These are phyloP conservation scores for Halophytophthora batemanensis DNA, from an alignment of 352 stramenopile genomes.

Conservation along the genomic window DNA sequence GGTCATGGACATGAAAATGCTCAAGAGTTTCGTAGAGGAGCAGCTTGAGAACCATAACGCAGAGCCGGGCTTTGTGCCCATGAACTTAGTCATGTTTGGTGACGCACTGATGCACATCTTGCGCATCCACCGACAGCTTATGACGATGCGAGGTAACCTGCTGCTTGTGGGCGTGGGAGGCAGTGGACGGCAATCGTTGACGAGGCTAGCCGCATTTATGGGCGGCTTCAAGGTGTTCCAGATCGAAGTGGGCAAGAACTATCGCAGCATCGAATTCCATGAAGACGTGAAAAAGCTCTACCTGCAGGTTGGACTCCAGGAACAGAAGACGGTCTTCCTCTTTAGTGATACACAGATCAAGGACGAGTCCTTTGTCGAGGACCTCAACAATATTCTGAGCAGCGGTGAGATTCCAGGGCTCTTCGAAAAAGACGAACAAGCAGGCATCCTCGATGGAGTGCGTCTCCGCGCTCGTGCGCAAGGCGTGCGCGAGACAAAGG, in stretches of 20 bases:
- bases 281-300: conserved; percentile 93
- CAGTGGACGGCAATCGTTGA: conserved; percentile 88
- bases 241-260: conserved; percentile 95
- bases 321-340: conserved; percentile 88
- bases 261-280: conserved; percentile 88
- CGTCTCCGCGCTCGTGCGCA: conserved; percentile 59
- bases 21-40: conserved; percentile 90
- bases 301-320: conserved; percentile 69
- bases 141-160: conserved; percentile 88
- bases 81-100: conserved; percentile 91
- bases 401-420: conserved; percentile 90
- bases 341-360: conserved; percentile 96
- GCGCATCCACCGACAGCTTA: conserved; percentile 89
- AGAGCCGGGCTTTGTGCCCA: conserved; percentile 81
- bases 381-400: conserved; percentile 93
- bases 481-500: conserved; percentile 86
- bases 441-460: conserved; percentile 81
- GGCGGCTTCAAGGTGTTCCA: conserved; percentile 88
- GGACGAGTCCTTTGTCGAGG: conserved; percentile 91
- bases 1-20: conserved; percentile 78
- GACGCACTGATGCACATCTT: conserved; percentile 90
- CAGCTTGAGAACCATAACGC: conserved; percentile 91
- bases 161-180: conserved; percentile 91
- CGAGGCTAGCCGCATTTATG: conserved; percentile 86
- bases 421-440: conserved; percentile 91